Base-by-base conservation (phyloP, 345 rosid genomes). In the Kandelia obovata region DNA sequence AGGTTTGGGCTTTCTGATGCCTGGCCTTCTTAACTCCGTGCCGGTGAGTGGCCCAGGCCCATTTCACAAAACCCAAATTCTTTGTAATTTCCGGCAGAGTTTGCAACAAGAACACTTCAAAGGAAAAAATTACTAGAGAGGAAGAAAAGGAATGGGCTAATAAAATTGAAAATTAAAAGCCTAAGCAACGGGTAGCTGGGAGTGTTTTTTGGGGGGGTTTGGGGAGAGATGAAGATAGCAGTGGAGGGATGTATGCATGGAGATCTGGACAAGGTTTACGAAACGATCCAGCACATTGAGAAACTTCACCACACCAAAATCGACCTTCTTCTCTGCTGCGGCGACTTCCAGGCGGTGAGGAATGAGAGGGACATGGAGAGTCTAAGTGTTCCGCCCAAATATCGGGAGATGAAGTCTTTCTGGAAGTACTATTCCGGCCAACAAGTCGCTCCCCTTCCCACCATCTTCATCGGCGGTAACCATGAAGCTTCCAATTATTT, bases 221-320 rank as follows among this genome's bases (percentile, higher is more conserved):
- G 8, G 27, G 27, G 61, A 21, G 59, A 65, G 65, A 91, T 89
- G 98, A 94, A 80, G 90, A 88, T 94, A 61, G 98, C 98, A 47
- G 84, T 89, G 25, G 98, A 94, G 83, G 98, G 98, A 25, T 94
- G 98, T 73, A 91, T 94, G 93, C 99, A 95, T 37, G 99, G 99
- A 49, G 99, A 88, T 72, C 88, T 92, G 1, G 99, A 95, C 72
- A 85, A 75, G 55, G 97, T 95, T 16, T 95, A 86, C 80, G 75
- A 61, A 11, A 95, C 99, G 5, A 80, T 95, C 10, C 76, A 79
- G 65, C 80, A 76, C 78, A 74, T 85, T 16, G 91, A 92, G 73
- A 79, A 68, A 52, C 67, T 75, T 67, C 80, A 86, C 72, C 62
- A 74, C 70, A 87, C 83, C 72, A 88, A 90, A 81, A 77, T 95